phyloP scores from a whole-genome alignment of 768 basidiomycete species.

The Naganishia vaughanmartiniae region DNA sequence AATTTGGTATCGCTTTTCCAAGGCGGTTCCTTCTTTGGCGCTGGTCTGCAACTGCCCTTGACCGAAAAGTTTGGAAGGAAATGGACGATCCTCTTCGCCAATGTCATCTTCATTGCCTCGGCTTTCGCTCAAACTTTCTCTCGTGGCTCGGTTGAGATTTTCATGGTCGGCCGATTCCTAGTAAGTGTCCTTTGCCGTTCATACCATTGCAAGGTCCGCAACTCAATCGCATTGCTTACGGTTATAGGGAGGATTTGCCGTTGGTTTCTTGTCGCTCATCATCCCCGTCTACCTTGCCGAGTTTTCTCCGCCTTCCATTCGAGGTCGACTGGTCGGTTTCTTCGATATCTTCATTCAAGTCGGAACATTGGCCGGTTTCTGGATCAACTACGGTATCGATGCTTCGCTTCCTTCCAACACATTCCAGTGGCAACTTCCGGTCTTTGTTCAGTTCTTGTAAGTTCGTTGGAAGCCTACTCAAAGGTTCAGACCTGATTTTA shows the following conservation, averaged over 20 bases:
- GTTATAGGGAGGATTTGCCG: conserved; percentile 35
- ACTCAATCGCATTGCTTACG: conserved; percentile 22
- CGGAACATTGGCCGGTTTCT: conserved; percentile 39
- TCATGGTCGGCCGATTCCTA: conserved; percentile 28
- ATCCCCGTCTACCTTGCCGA: conserved; percentile 41
- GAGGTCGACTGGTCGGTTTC: conserved; percentile 40
- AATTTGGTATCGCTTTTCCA: conserved; percentile 43
- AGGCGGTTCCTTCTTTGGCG: conserved; percentile 42
- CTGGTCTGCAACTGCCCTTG: conserved; percentile 36
- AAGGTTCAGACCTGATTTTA: not conserved
- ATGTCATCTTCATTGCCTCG: conserved; percentile 38
- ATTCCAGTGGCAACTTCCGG: conserved; percentile 35
- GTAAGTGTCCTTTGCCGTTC: not conserved
- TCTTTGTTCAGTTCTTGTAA: conserved; percentile 35
- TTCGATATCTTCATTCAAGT: conserved; percentile 40
- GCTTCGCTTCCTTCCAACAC: conserved; percentile 29
- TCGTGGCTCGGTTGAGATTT: conserved; percentile 29
- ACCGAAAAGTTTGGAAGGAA: conserved; percentile 38
- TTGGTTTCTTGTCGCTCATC: conserved; percentile 39
- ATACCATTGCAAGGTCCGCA: not conserved
- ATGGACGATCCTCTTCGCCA: conserved; percentile 36
- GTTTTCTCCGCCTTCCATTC: conserved; percentile 38
- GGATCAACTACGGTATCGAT: conserved; percentile 41
- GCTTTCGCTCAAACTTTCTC: conserved; percentile 40
- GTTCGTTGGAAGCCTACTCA: conserved; percentile 3